These are phyloP conservation scores for Eimeria necatrix DNA, from an alignment of 169 alveolate genomes.

Conservation along the genomic window DNA sequence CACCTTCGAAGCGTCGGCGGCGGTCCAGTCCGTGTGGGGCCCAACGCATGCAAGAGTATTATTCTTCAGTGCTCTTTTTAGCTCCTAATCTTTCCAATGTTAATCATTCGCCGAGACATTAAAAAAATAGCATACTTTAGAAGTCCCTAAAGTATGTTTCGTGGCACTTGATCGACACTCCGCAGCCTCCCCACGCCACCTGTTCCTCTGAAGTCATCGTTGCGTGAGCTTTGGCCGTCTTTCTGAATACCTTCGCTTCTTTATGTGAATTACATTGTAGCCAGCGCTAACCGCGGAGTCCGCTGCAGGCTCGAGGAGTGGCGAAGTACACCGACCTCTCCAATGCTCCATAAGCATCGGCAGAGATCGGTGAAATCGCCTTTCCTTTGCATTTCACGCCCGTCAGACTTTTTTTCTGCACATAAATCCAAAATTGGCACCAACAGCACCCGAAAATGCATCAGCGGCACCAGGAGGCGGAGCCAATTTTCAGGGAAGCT, in stretches of 20 bases:
- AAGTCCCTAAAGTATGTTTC: background rate
- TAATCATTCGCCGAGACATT: background rate
- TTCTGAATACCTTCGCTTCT: background rate
- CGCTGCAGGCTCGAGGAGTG: too few relatives aligned
- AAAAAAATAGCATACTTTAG: background rate
- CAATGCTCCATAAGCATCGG: too few relatives aligned
- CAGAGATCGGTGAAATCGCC: background rate
- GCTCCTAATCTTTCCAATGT: background rate
- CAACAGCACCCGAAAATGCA: background rate
- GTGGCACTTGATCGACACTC: background rate
- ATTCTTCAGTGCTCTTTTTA: background rate
- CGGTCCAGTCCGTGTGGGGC: slow-evolving; percentile 73
- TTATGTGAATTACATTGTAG: too few relatives aligned
- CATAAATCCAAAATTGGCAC: too few relatives aligned
- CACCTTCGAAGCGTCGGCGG: slow-evolving; percentile 33
- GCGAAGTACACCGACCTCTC: too few relatives aligned
- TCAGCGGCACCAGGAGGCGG: slow-evolving; percentile 1
- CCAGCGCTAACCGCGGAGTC: too few relatives aligned
- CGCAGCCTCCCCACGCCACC: background rate
- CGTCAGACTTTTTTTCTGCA: background rate
- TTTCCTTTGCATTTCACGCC: background rate
- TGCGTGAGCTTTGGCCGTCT: background rate
- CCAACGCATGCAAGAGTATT: background rate
- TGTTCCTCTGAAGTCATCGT: background rate
- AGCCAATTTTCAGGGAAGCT: slow-evolving; percentile 64